Conservation (phyloP, 106 monocot species). For the Ottelia alismoides region DNA sequence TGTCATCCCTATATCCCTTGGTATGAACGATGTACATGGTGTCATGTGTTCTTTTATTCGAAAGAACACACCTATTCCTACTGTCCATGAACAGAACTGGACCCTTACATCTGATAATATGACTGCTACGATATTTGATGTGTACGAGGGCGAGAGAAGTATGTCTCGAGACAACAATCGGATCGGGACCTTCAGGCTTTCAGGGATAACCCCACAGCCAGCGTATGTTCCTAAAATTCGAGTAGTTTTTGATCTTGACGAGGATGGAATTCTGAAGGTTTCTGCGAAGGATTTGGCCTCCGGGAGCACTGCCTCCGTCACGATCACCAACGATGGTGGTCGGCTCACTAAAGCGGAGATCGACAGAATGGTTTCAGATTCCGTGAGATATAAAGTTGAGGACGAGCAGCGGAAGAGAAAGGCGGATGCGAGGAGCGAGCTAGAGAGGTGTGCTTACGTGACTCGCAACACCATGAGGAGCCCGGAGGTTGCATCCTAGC, state of each 20-base stretch:
- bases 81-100: slow-evolving; percentile 46
- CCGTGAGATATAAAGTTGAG: slow-evolving; percentile 28
- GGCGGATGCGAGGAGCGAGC: slow-evolving; percentile 36
- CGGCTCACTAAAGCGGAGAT: slow-evolving; percentile 9
- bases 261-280: slow-evolving; percentile 48
- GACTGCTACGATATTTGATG: slow-evolving; percentile 32
- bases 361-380: slow-evolving; percentile 1
- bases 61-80: slow-evolving; percentile 49
- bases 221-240: slow-evolving; percentile 38
- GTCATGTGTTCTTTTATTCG: slow-evolving; percentile 4
- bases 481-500: too few species aligned
- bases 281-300: slow-evolving; percentile 46
- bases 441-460: too few species aligned
- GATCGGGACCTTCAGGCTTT: slow-evolving; percentile 48
- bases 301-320: slow-evolving; percentile 16
- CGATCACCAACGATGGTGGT: slow-evolving; percentile 13
- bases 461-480: too few species aligned
- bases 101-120: slow-evolving; percentile 38
- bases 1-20: slow-evolving; percentile 12
- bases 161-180: slow-evolving; percentile 6
- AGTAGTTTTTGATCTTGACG: slow-evolving; percentile 53
- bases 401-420: slow-evolving; percentile 38
- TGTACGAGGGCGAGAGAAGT: slow-evolving; percentile 31
- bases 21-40: neutral
- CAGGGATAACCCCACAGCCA: slow-evolving; percentile 49